phyloP scores from a whole-genome alignment of 176 grass and related monocot genomes.

The Carex pumila region DNA sequence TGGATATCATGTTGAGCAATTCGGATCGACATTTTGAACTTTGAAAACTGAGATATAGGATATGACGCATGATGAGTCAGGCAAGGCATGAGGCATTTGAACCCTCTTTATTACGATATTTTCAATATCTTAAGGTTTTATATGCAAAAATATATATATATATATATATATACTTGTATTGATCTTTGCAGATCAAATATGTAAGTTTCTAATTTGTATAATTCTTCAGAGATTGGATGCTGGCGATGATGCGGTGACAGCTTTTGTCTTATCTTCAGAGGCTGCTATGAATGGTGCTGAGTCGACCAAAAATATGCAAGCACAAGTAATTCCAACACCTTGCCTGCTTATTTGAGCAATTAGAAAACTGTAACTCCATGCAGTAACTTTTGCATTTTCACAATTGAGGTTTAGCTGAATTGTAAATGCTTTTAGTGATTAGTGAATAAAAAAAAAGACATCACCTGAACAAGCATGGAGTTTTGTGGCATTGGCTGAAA shows the following conservation, averaged over 20 bases:
- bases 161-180: no score
- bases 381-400: background rate
- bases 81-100: no score
- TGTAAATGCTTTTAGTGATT: background rate
- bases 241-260: slow-evolving; percentile 73
- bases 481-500: background rate
- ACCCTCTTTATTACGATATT: background rate
- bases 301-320: slow-evolving; percentile 92
- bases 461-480: background rate
- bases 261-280: slow-evolving; percentile 75
- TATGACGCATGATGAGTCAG: no score
- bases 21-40: no score
- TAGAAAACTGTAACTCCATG: background rate
- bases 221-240: slow-evolving; percentile 61
- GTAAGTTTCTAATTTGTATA: slow-evolving; percentile 17
- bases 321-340: slow-evolving; percentile 45
- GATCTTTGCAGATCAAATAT: background rate
- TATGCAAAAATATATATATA: background rate
- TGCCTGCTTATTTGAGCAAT: background rate
- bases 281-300: slow-evolving; percentile 83
- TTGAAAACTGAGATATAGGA: no score
- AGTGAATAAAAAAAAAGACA: background rate
- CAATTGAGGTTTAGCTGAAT: background rate
- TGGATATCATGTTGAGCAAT: no score
- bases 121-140: background rate